These are phyloP conservation scores for Cladobotryum protrusum DNA, from an alignment of 2,329 filamentous ascomycete species.

Conservation along the genomic window DNA sequence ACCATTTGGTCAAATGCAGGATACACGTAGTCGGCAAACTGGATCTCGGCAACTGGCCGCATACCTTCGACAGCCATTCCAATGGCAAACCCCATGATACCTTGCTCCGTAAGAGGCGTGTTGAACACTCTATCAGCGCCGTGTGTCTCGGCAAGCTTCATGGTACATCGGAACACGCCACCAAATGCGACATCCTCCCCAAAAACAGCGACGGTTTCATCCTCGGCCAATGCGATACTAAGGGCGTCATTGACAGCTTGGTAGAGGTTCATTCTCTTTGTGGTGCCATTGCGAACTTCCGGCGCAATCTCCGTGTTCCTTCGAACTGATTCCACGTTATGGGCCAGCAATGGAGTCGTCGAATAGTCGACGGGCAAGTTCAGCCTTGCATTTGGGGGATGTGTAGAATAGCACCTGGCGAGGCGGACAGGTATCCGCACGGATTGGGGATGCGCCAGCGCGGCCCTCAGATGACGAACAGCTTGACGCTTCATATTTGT, in stretches of 20 bases:
- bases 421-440: conserved; percentile 16
- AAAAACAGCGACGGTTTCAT: conserved; percentile 84
- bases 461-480: conserved; percentile 25
- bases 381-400: conserved; percentile 57
- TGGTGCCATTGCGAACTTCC: conserved; percentile 59
- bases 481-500: conserved; percentile 28
- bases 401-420: conserved; percentile 44
- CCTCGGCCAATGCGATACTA: conserved; percentile 70
- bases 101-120: conserved; percentile 89
- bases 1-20: conserved; percentile 92
- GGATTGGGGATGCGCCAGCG: conserved; percentile 17
- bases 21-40: conserved; percentile 92
- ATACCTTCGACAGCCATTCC: conserved; percentile 86
- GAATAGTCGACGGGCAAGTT: conserved; percentile 87
- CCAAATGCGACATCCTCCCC: conserved; percentile 97
- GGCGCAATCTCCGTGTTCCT: conserved; percentile 64
- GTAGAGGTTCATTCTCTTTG: conserved; percentile 87
- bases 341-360: conserved; percentile 72
- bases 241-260: conserved; percentile 90
- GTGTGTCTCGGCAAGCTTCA: conserved; percentile 82
- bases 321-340: conserved; percentile 67
- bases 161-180: conserved; percentile 90
- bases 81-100: conserved; percentile 89
- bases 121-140: conserved; percentile 91
- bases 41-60: conserved; percentile 88